phyloP scores from a whole-genome alignment of 2,329 filamentous ascomycete genomes.

The Phoma herbarum region DNA sequence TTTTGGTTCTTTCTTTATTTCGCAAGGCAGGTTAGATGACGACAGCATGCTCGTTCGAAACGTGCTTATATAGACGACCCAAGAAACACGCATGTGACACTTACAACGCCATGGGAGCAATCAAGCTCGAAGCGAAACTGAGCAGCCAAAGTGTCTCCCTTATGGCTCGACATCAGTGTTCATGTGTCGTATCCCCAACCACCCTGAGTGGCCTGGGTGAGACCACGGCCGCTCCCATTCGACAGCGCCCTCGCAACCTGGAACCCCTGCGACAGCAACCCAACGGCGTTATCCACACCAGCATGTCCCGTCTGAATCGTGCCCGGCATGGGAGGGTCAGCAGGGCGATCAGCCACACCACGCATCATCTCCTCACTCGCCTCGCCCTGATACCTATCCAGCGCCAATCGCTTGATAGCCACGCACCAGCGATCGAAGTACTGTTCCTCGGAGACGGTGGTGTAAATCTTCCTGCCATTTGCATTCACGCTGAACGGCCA shows the following conservation, averaged over 20 bases:
- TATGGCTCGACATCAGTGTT: not conserved
- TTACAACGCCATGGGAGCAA: too few species aligned
- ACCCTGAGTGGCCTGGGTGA: slow-evolving; percentile 34
- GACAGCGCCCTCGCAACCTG: slow-evolving; percentile 43
- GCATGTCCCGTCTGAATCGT: slow-evolving; percentile 40
- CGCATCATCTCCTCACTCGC: slow-evolving; percentile 59
- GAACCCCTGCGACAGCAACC: slow-evolving; percentile 46
- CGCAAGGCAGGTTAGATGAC: too few species aligned
- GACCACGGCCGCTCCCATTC: slow-evolving; percentile 24
- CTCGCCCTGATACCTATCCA: slow-evolving; percentile 64
- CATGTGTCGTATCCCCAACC: slow-evolving; percentile 48
- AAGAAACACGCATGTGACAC: too few species aligned
- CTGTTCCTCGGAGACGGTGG: slow-evolving; percentile 59
- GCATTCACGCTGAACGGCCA: slow-evolving; percentile 64
- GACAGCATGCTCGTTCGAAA: too few species aligned
- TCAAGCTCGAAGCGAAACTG: too few species aligned
- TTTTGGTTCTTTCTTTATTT: too few species aligned
- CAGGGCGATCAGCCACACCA: slow-evolving; percentile 43
- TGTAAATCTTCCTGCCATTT: slow-evolving; percentile 57
- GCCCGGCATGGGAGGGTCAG: slow-evolving; percentile 56
- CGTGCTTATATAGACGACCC: too few species aligned
- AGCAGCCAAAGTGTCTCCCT: too few species aligned
- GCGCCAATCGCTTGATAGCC: slow-evolving; percentile 66
- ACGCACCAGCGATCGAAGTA: slow-evolving; percentile 71
- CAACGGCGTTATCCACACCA: slow-evolving; percentile 44